Conservation (phyloP, 495 filamentous ascomycete genomes). For the Penicillium robsamsonii region DNA sequence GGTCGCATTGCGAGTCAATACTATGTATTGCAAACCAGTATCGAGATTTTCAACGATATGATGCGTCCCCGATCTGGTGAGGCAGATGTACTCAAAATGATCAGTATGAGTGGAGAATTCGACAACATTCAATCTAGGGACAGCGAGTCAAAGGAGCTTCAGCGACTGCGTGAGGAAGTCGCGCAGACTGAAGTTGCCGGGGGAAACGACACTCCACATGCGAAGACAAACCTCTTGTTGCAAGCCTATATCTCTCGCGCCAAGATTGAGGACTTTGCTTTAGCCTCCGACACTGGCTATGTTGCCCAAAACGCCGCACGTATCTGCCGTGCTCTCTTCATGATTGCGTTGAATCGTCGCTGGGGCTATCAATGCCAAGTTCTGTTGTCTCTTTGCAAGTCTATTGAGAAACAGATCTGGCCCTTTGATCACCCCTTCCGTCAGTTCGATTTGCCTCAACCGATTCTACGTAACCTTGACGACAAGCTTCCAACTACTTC, state of each 20-base stretch:
- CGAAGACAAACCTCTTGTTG: constrained; percentile 92
- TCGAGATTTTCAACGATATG: constrained; percentile 91
- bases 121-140: constrained; percentile 94
- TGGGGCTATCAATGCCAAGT: constrained; percentile 96
- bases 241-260: constrained; percentile 93
- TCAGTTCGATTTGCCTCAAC: constrained; percentile 87
- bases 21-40: constrained; percentile 88
- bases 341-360: constrained; percentile 89
- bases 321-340: constrained; percentile 93
- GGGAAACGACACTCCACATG: constrained; percentile 73
- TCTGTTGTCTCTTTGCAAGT: constrained; percentile 85
- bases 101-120: constrained; percentile 94
- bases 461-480: constrained; percentile 80
- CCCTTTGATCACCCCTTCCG: constrained; percentile 90
- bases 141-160: constrained; percentile 77
- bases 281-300: constrained; percentile 88
- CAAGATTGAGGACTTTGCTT: constrained; percentile 84
- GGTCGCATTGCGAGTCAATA: constrained; percentile 96
- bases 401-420: constrained; percentile 94
- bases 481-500: constrained; percentile 65
- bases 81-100: constrained; percentile 89
- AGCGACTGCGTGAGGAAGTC: constrained; percentile 59
- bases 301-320: constrained; percentile 92
- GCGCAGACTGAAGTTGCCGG: constrained; percentile 71
- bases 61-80: constrained; percentile 82